phyloP scores from a whole-genome alignment of 2,329 filamentous ascomycete genomes.

The Fusarium decemcellulare region DNA sequence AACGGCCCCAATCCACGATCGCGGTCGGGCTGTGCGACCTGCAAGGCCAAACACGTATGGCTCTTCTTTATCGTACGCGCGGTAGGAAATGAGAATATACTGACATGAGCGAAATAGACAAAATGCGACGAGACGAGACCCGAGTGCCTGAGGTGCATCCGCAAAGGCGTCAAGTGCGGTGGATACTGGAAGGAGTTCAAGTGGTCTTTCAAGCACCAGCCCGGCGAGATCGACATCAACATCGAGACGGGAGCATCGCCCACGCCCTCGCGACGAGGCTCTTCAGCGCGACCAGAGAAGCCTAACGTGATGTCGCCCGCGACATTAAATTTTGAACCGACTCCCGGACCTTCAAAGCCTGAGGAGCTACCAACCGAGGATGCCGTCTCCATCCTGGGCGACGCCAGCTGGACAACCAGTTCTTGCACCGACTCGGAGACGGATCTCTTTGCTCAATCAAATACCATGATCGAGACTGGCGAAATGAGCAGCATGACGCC shows the following conservation, averaged over 20 bases:
- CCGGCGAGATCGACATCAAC: constrained; percentile 34
- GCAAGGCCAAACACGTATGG: constrained; percentile 48
- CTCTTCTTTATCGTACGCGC: too few relatives aligned
- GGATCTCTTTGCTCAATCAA: constrained; percentile 26
- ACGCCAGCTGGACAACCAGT: constrained; percentile 30
- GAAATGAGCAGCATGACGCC: constrained; percentile 14
- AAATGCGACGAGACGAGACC: constrained; percentile 52
- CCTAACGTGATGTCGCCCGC: not conserved
- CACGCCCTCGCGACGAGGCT: constrained; percentile 18
- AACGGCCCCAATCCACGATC: constrained; percentile 43
- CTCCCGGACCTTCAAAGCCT: not conserved
- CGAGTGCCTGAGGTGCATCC: constrained; percentile 45
- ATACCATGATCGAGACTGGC: constrained; percentile 3
- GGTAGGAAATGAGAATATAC: not conserved
- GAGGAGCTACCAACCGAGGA: constrained; percentile 27
- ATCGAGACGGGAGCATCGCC: constrained; percentile 22
- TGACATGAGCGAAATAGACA: constrained; percentile 27
- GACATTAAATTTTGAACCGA: not conserved
- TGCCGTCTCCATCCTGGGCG: constrained; percentile 17
- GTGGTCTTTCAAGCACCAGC: constrained; percentile 60
- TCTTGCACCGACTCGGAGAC: constrained; percentile 33
- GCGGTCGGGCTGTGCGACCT: constrained; percentile 49
- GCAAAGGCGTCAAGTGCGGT: constrained; percentile 47
- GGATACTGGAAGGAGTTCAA: constrained; percentile 52
- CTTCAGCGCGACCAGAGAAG: constrained; percentile 21